phyloP scores from a whole-genome alignment of 1,139 yeast genomes.

The Suhomyces maxii region DNA sequence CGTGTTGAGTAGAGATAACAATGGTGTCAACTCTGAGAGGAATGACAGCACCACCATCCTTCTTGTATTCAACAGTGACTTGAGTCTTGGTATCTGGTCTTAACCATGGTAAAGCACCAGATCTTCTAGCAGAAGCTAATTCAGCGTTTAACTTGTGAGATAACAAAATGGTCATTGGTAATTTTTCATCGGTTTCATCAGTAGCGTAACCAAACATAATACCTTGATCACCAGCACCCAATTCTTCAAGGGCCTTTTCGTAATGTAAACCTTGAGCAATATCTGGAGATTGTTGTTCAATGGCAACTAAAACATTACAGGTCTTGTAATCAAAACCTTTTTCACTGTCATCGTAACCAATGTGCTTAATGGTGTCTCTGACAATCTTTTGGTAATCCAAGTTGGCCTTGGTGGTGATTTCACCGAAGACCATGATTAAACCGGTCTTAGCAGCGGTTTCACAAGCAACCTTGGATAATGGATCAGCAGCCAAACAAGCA shows the following conservation, averaged over 20 bases:
- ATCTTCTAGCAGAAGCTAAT: constrained; percentile 95
- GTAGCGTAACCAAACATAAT: constrained; percentile 99
- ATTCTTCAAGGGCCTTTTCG: constrained; percentile 93
- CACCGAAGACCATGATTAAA: constrained; percentile 99
- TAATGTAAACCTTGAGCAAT: constrained; percentile 99
- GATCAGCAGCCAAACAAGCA: constrained; percentile 95
- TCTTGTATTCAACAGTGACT: constrained; percentile 94
- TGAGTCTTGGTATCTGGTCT: constrained; percentile 99
- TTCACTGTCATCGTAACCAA: constrained; percentile 94
- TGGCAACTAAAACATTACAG: constrained; percentile 97
- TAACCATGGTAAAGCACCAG: constrained; percentile 91
- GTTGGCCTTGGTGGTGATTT: constrained; percentile 94
- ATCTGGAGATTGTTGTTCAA: constrained; percentile 99
- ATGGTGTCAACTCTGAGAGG: constrained; percentile 97
- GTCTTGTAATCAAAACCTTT: constrained; percentile 99
- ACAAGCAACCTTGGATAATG: constrained; percentile 97
- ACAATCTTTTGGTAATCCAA: constrained; percentile 95
- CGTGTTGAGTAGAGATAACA: constrained; percentile 97
- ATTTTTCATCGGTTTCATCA: constrained; percentile 96
- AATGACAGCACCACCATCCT: constrained; percentile 91
- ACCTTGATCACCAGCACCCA: constrained; percentile 99
- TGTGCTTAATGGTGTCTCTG: constrained; percentile 97
- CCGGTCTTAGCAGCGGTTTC: constrained; percentile 99
- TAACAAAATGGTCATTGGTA: constrained; percentile 91
- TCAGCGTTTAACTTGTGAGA: constrained; percentile 97